Conservation (phyloP, 2,329 filamentous ascomycete genomes). For the Neofusicoccum cordaticola region DNA sequence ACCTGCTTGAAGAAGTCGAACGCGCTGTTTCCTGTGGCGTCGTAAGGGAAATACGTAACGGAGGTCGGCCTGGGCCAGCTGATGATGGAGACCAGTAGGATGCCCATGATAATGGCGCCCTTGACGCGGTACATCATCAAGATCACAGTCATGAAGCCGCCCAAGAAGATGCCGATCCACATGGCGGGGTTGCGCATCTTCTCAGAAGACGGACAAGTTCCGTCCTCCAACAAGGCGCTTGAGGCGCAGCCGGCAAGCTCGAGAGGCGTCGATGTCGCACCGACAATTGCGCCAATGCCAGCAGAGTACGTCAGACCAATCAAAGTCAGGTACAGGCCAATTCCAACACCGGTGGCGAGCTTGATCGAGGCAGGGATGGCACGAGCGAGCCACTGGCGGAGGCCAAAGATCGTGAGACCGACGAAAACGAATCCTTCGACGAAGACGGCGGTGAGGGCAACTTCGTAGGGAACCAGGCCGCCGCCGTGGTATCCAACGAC, state of each 20-base stretch:
- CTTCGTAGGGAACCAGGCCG: slow-evolving; percentile 68
- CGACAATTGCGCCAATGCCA: slow-evolving; percentile 76
- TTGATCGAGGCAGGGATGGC: slow-evolving; percentile 83
- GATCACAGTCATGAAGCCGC: slow-evolving; percentile 74
- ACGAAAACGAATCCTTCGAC: slow-evolving; percentile 86
- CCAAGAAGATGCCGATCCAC: slow-evolving; percentile 88
- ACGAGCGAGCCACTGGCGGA: slow-evolving; percentile 74
- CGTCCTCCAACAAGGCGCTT: slow-evolving; percentile 45
- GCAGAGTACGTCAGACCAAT: slow-evolving; percentile 77
- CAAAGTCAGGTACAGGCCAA: slow-evolving; percentile 76
- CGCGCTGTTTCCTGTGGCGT: slow-evolving; percentile 61
- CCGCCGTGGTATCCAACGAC: slow-evolving; percentile 75
- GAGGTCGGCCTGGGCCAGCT: slow-evolving; percentile 77
- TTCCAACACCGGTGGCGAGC: slow-evolving; percentile 80
- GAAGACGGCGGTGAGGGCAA: slow-evolving; percentile 83
- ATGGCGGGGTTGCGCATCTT: slow-evolving; percentile 83
- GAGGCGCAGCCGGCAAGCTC: slow-evolving; percentile 71
- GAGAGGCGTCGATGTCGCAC: slow-evolving; percentile 65
- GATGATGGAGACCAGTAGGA: slow-evolving; percentile 79
- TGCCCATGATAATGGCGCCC: slow-evolving; percentile 80
- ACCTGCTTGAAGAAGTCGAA: slow-evolving; percentile 90
- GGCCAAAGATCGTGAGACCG: slow-evolving; percentile 67
- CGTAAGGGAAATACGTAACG: slow-evolving; percentile 80
- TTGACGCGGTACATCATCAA: slow-evolving; percentile 85
- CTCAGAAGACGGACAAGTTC: slow-evolving; percentile 59